Evolutionary conservation across 179 eudicot genomes (phyloP).

Genomic region (Camellia oleifera): DNA sequence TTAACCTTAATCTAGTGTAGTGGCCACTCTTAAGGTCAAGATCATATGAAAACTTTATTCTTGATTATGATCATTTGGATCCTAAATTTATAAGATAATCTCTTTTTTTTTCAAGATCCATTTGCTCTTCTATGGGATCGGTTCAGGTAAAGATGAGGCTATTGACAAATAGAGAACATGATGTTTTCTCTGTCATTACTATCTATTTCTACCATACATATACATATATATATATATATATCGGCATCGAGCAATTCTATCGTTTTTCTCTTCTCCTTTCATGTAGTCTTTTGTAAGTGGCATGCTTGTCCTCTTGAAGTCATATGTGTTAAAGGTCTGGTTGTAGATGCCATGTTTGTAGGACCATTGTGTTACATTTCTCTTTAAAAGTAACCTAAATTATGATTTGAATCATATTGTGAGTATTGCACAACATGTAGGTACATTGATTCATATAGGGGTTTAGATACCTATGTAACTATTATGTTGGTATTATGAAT

Average conservation of each 20-base stretch:
- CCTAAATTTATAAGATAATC: too few species aligned
- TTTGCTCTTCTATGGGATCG: neutral
- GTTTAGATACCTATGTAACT: neutral
- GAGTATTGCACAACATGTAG: neutral
- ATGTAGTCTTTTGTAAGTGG: too few species aligned
- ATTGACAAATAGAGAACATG: neutral
- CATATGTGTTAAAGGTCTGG: too few species aligned
- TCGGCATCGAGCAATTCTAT: too few species aligned
- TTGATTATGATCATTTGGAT: too few species aligned
- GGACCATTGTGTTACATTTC: too few species aligned
- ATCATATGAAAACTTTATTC: neutral
- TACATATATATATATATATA: too few species aligned
- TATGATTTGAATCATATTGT: neutral
- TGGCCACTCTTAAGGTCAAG: neutral
- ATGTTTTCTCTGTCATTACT: neutral
- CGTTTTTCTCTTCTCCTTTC: too few species aligned
- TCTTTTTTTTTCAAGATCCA: neutral
- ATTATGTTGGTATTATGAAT: neutral
- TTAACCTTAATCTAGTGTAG: neutral
- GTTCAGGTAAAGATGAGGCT: neutral
- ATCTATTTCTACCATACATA: too few species aligned
- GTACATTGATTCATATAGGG: neutral
- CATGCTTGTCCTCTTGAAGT: too few species aligned
- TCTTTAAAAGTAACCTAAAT: too few species aligned
- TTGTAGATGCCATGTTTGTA: too few species aligned